Evolutionary conservation across 306 rosid species (phyloP), one percentile per base, ranked within the genome.

Genomic region (Sicyos baderoa): DNA sequence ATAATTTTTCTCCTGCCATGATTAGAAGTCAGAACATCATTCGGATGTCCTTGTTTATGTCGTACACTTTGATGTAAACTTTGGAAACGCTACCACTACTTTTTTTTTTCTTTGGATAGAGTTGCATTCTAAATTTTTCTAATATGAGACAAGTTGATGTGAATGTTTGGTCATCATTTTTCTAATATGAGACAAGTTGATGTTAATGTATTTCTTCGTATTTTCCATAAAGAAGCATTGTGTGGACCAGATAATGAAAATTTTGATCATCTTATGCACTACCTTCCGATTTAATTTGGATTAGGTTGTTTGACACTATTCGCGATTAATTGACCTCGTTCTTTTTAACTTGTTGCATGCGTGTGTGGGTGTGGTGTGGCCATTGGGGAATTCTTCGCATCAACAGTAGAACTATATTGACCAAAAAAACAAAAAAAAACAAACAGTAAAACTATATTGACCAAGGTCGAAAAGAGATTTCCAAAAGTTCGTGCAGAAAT

Each of bases 1-100:
- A 40, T 62, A 40, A 29, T 7, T 59, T 62, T 8, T 60, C 23
- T 29, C 67, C 67, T 7, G 48, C 67, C 49, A 60, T 60, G 67
- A 35, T 14, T 35, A 35, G 48, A 35, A 27, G 62, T 60, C 22
- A 7, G 21, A 59, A 15, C 19, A 8, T 29, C 16, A 32, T 15
- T 32, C 22, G 16, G 22, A 4, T 60, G 66, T 8, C 66, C 14
- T 45, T 32, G 47, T 23, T 18, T 60, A 6, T 60, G 65, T 59
- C 14, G n/a, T n/a, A n/a, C 7, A 16, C 22, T 13, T 52, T n/a
- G 55, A 52, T 17, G 55, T n/a, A 52, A 17, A 17, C 22, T 50
- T 16, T 50, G 54, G 54, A 50, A 50, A 16, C n/a, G 8, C 9
- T 50, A 15, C 1, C 19, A 0, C 7, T 49, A 14, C 5, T 48